Percentiles rank a stretch among this genome's conserved stretches.
These are phyloP conservation scores for Ganoderma lingzhi DNA, from an alignment of 1,284 basidiomycete species.

Conservation along the genomic window DNA sequence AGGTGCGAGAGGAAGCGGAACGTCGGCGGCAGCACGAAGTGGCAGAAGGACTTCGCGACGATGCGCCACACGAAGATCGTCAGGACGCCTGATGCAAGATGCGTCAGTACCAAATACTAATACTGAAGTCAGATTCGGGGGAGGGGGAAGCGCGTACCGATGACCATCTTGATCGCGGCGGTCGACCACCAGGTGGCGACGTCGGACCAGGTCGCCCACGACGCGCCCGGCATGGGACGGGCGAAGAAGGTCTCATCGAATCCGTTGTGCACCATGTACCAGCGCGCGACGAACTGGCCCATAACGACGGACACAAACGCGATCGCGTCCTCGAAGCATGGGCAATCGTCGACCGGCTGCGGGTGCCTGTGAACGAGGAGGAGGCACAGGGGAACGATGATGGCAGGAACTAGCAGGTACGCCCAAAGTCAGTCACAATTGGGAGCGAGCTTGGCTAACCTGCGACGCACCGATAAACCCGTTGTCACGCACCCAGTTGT, in stretches of 20 bases:
- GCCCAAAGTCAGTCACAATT: not conserved
- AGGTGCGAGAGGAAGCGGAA: constrained; percentile 77
- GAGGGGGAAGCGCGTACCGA: constrained; percentile 49
- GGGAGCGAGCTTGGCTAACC: not conserved
- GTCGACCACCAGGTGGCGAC: constrained; percentile 62
- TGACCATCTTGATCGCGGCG: constrained; percentile 66
- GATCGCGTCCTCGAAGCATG: constrained; percentile 98
- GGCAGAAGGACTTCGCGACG: constrained; percentile 79
- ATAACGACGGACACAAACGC: constrained; percentile 89
- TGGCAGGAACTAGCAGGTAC: constrained; percentile 63
- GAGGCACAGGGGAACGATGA: constrained; percentile 72
- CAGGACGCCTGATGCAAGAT: constrained; percentile 54
- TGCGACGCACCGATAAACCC: constrained; percentile 60
- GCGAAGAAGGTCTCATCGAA: constrained; percentile 44
- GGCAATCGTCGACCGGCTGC: constrained; percentile 94
- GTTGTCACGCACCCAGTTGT: constrained; percentile 58
- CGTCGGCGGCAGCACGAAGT: constrained; percentile 79
- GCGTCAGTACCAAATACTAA: not conserved
- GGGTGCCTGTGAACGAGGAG: constrained; percentile 89
- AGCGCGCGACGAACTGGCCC: constrained; percentile 78
- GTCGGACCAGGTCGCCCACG: constrained; percentile 59
- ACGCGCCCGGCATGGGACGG: constrained; percentile 65
- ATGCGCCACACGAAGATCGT: constrained; percentile 89
- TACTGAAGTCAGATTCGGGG: not conserved
- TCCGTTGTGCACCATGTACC: constrained; percentile 56